These are phyloP conservation scores for Solanum bukasovii DNA, from an alignment of 257 asterid genomes.

Conservation along the genomic window DNA sequence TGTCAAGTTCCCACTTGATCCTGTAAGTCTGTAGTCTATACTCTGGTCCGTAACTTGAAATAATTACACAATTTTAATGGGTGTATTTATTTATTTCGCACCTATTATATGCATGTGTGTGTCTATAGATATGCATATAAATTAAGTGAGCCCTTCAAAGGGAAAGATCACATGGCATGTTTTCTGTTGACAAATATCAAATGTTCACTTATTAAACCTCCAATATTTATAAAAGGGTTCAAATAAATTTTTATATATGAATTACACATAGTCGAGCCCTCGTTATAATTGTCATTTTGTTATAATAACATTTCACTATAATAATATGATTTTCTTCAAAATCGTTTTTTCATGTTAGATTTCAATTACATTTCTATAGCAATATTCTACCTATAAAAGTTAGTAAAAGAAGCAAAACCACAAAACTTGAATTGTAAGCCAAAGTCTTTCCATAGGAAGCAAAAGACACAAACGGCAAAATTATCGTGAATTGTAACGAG, in stretches of 20 bases:
- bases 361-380: neutral
- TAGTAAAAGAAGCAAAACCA: neutral
- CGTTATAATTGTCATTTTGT: neutral
- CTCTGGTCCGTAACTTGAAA: neutral
- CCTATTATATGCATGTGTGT: neutral
- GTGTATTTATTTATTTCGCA: neutral
- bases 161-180: conserved; percentile 60
- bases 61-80: neutral
- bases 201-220: neutral
- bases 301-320: too few species aligned
- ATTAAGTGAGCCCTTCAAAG: conserved; percentile 4
- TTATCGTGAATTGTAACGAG: too few species aligned
- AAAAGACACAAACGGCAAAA: neutral
- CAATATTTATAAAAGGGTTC: neutral
- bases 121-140: neutral
- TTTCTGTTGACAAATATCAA: conserved; percentile 7
- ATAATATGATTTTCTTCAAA: neutral
- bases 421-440: neutral
- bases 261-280: neutral
- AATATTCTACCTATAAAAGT: neutral
- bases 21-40: neutral
- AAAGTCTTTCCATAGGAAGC: neutral
- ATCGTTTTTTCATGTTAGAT: neutral
- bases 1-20: too few species aligned
- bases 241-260: neutral